These are phyloP conservation scores for Bipolaris victoriae DNA, from an alignment of 2,329 filamentous ascomycete genomes.

Conservation along the genomic window DNA sequence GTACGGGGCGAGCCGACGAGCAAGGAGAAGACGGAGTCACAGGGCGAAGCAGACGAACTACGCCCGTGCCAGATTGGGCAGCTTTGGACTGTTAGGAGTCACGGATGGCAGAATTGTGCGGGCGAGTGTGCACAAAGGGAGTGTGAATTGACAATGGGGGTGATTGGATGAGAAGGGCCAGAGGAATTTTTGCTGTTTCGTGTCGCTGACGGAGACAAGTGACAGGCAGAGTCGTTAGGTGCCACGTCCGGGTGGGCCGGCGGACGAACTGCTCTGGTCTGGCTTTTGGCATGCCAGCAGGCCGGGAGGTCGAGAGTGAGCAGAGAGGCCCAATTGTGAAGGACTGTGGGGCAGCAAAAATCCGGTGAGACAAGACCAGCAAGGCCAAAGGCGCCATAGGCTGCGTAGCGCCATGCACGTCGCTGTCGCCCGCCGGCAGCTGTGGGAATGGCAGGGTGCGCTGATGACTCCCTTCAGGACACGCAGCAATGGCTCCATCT, in stretches of 20 bases:
- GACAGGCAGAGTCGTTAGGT: constrained; percentile 10
- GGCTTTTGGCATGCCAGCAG: constrained; percentile 12
- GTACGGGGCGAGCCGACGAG: constrained; percentile 30
- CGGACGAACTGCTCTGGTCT: constrained; percentile 29
- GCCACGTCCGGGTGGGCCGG: constrained; percentile 31
- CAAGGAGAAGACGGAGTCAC: constrained; percentile 29
- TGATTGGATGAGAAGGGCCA: not conserved
- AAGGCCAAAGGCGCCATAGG: constrained; percentile 30
- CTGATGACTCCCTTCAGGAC: constrained; percentile 29
- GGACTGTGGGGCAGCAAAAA: constrained; percentile 20
- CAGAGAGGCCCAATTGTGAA: constrained; percentile 26
- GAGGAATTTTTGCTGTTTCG: not conserved
- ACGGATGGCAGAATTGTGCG: constrained; percentile 14
- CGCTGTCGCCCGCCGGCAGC: constrained; percentile 24
- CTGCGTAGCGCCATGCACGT: constrained; percentile 28
- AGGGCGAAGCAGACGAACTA: constrained; percentile 10
- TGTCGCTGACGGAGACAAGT: not conserved
- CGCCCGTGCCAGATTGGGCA: constrained; percentile 8
- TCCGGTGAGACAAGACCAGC: constrained; percentile 45
- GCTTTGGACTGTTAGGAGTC: constrained; percentile 19
- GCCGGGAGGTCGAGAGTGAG: constrained; percentile 9
- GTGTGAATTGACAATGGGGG: too few relatives aligned
- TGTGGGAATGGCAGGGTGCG: constrained; percentile 17
- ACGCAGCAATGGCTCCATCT: constrained; percentile 11
- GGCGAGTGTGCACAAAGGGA: constrained; percentile 1